Percentiles rank a stretch among this genome's conserved stretches.
phyloP scores from a whole-genome alignment of 2,329 filamentous ascomycete species.

The Penicillium griseofulvum region DNA sequence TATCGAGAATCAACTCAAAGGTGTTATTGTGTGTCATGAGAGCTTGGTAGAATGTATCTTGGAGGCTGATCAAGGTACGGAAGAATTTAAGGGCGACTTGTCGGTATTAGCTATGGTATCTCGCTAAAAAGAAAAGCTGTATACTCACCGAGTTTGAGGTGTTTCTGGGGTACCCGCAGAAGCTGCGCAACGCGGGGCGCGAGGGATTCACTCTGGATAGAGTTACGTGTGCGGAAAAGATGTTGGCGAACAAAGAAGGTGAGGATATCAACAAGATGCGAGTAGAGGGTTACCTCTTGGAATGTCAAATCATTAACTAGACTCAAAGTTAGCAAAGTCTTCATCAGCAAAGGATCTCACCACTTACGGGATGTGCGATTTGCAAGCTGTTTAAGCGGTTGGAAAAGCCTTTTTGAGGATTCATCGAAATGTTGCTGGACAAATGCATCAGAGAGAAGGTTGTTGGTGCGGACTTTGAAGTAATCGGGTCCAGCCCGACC shows the following conservation, averaged over 20 bases:
- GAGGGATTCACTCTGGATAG: slow-evolving; percentile 77
- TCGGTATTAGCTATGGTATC: background rate
- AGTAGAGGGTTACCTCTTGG: slow-evolving; percentile 85
- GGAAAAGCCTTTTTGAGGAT: slow-evolving; percentile 80
- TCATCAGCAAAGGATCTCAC: background rate
- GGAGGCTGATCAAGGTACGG: slow-evolving; percentile 76
- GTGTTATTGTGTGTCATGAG: slow-evolving; percentile 79
- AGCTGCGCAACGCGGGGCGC: slow-evolving; percentile 78
- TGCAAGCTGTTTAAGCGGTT: slow-evolving; percentile 79
- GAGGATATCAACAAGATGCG: slow-evolving; percentile 86
- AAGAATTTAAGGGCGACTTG: slow-evolving; percentile 89
- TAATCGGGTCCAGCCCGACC: slow-evolving; percentile 65
- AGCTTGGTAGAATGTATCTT: slow-evolving; percentile 87
- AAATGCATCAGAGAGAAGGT: slow-evolving; percentile 80
- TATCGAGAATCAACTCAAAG: slow-evolving; percentile 78
- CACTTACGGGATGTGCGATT: slow-evolving; percentile 54
- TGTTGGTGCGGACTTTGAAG: slow-evolving; percentile 61
- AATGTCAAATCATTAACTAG: slow-evolving; percentile 69
- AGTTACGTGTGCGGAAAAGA: slow-evolving; percentile 79
- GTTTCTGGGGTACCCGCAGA: slow-evolving; percentile 80
- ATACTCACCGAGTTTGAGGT: slow-evolving; percentile 77
- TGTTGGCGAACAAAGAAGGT: slow-evolving; percentile 93
- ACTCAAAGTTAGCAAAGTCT: slow-evolving; percentile 6
- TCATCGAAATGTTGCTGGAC: slow-evolving; percentile 86
- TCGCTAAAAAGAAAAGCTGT: background rate